These are phyloP conservation scores for Botryotinia narcissicola DNA, from an alignment of 2,329 filamentous ascomycete genomes.

Conservation along the genomic window DNA sequence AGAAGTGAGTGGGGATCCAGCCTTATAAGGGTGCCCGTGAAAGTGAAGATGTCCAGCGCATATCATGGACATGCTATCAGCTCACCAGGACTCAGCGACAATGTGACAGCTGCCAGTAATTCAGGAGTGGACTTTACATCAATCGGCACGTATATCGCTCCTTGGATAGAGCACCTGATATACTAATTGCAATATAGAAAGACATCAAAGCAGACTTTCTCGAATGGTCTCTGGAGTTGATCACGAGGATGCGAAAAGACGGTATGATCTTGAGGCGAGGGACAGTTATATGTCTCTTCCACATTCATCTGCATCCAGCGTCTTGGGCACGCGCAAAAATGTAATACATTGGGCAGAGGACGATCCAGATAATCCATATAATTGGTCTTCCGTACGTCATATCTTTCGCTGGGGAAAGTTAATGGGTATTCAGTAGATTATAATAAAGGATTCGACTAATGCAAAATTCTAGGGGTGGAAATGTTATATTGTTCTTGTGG, in stretches of 20 bases:
- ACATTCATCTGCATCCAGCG: slow-evolving; percentile 31
- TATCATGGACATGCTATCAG: neutral
- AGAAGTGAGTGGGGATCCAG: neutral
- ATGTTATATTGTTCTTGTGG: slow-evolving; percentile 50
- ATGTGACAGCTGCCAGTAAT: neutral
- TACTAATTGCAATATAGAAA: neutral
- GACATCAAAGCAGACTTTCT: slow-evolving; percentile 24
- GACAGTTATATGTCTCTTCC: slow-evolving; percentile 39
- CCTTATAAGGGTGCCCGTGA: neutral
- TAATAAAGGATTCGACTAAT: neutral
- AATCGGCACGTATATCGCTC: neutral
- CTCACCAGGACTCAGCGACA: neutral
- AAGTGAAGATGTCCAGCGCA: neutral
- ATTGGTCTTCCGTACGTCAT: slow-evolving; percentile 33
- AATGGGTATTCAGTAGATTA: neutral
- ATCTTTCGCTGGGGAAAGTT: neutral
- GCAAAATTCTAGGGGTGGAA: slow-evolving; percentile 50
- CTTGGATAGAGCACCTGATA: neutral
- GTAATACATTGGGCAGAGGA: slow-evolving; percentile 34
- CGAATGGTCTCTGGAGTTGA: slow-evolving; percentile 37
- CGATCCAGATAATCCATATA: slow-evolving; percentile 38
- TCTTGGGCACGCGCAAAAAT: slow-evolving; percentile 25
- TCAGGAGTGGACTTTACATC: neutral
- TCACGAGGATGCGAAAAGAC: slow-evolving; percentile 43
- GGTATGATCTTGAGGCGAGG: slow-evolving; percentile 45